Conservation (phyloP, 768 basidiomycete species). For the Kockovaella imperatae region DNA sequence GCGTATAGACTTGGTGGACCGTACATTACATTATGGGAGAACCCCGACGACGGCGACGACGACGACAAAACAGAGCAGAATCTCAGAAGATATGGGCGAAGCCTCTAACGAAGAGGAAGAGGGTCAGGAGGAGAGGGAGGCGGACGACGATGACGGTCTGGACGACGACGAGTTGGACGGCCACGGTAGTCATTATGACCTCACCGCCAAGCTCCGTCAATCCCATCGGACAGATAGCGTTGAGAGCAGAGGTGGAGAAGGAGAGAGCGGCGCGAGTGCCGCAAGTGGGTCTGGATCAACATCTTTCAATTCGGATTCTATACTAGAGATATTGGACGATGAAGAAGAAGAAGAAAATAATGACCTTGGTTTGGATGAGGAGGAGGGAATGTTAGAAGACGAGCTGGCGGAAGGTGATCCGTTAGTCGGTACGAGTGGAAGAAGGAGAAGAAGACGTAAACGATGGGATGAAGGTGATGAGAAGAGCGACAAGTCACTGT, state of each 20-base stretch:
- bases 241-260: background rate
- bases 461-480: constrained; percentile 17
- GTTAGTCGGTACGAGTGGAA: constrained; percentile 3
- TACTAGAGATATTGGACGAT: constrained; percentile 14
- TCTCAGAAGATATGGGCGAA: too few relatives aligned
- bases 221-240: background rate
- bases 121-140: too few relatives aligned
- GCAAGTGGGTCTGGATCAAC: constrained; percentile 1
- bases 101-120: too few relatives aligned
- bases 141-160: too few relatives aligned
- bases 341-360: constrained; percentile 11
- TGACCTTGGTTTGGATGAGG: constrained; percentile 9
- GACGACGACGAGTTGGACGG: background rate
- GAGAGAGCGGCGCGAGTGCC: background rate
- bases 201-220: background rate
- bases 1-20: too few relatives aligned
- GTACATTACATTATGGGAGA: too few relatives aligned
- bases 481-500: constrained; percentile 20
- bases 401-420: constrained; percentile 9
- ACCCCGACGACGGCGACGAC: too few relatives aligned
- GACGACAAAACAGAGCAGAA: too few relatives aligned
- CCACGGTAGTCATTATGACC: background rate
- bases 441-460: constrained; percentile 7
- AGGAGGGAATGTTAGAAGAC: constrained; percentile 6
- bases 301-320: constrained; percentile 10